phyloP scores from a whole-genome alignment of 805 yeast genomes.

The Candida taoyuanica region DNA sequence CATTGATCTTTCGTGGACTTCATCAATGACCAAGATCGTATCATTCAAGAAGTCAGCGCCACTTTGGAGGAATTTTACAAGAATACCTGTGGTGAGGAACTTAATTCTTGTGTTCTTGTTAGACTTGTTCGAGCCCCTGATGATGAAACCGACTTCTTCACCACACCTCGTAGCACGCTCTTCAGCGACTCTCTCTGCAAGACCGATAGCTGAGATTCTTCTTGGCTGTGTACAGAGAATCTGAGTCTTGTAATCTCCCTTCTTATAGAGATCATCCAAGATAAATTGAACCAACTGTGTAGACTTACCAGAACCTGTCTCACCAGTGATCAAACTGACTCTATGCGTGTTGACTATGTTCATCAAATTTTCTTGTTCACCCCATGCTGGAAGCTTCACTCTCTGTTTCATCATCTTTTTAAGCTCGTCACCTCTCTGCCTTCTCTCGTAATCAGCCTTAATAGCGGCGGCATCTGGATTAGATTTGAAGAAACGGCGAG shows the following conservation, averaged over 20 bases:
- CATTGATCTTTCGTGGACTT: slow-evolving; percentile 93
- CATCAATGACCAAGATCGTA: slow-evolving; percentile 78
- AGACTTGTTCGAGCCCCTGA: slow-evolving; percentile 83
- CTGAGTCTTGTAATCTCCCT: slow-evolving; percentile 43
- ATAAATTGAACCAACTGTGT: slow-evolving; percentile 92
- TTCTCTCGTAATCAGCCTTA: slow-evolving; percentile 31
- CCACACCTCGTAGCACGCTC: slow-evolving; percentile 64
- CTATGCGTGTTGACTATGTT: slow-evolving; percentile 51
- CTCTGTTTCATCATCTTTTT: slow-evolving; percentile 43
- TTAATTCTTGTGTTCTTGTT: slow-evolving; percentile 60
- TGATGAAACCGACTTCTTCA: slow-evolving; percentile 79
- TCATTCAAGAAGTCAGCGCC: slow-evolving; percentile 40
- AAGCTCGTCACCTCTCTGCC: slow-evolving; percentile 32
- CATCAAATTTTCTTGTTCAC: slow-evolving; percentile 51
- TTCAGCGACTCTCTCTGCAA: slow-evolving; percentile 87
- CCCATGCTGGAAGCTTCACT: slow-evolving; percentile 78
- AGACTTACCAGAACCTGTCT: slow-evolving; percentile 96
- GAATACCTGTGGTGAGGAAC: slow-evolving; percentile 90
- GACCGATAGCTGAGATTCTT: slow-evolving; percentile 90
- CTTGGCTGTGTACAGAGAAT: slow-evolving; percentile 94
- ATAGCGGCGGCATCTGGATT: slow-evolving; percentile 32
- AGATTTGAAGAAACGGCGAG: slow-evolving; percentile 18
- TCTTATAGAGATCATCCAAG: slow-evolving; percentile 55
- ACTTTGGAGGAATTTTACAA: slow-evolving; percentile 76
- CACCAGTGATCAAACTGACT: slow-evolving; percentile 85